Evolutionary conservation across 352 stramenopile species (phyloP), one percentile per base, ranked within the genome.

Genomic region (Globisporangium middletonii): DNA sequence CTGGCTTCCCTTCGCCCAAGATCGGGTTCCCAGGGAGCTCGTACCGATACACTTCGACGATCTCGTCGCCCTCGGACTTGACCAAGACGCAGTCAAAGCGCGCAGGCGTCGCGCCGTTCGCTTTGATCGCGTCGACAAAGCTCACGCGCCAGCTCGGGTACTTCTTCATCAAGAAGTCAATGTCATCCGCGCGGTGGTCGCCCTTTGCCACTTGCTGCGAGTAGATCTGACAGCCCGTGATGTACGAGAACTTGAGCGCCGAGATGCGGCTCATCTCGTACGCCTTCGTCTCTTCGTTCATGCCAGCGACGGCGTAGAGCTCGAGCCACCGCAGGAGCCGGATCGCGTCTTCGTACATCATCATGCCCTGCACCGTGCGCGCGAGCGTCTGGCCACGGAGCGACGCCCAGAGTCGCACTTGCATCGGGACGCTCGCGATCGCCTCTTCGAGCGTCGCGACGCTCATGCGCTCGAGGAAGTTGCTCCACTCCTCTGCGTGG

Each of bases 281-380:
- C 47, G 91, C 62, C 37, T 94, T 94, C 19, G 78, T 73, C 23
- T 86, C 59, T 18, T 90, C 69, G 23, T 63, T 71, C 68, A 94
- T 84, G 19, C 81, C 68, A 0, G 59, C 56, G 18, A 87, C 73
- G 35, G 75, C 77, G 59, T 85, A 88, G 28, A 95, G 57, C 59
- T 95, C 86, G 8, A 95, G 65, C 86, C 86, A 95, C 5, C 82
- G 80, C 27, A 95, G 59, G 11, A 95, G 68, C n/a, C 82, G 82
- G 37, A 95, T 80, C 1, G 84, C 83, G 37, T 94, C 83, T 72
- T 94, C 84, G 64, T 95, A 96, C 67, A 94, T 67, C 84, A 94
- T 94, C 81, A 96, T 94, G 18, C 86, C 86, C 51, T 93, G 83
- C 0, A 94, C 84, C 0, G 86, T 94, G 43, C 86, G 76, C n/a